Evolutionary conservation across 2,329 filamentous ascomycete species (phyloP), one percentile per base, ranked within the genome.

Genomic region (Fusarium pseudograminearum): DNA sequence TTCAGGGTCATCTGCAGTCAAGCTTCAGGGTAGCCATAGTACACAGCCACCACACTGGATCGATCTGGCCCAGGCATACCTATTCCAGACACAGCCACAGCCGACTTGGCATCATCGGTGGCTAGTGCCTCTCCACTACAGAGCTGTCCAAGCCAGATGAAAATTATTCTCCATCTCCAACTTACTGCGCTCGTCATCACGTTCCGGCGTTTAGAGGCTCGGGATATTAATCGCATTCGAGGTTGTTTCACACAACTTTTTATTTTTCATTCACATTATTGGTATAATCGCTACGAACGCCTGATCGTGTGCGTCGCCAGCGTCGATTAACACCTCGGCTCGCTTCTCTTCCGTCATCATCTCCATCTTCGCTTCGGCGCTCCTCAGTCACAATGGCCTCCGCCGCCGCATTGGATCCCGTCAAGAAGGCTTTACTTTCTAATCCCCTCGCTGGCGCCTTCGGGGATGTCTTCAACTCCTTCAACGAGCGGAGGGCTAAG

Each of bases 401-500:
- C 74, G 80, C 84, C 74, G 57, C 73, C 48, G 76, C 79, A 74
- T 73, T 86, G 82, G 80, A 85, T 86, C 73, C 83, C 89, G 75
- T 83, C 69, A 78, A 78, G 71, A 88, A 89, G 76, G 88, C 93
- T 74, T 79, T 97, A 72, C 85, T 88, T 76, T 87, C 90, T 76
- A 97, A 97, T 80, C 88, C 92, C 64, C 81, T 96, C 76, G 84
- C 89, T 58, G 84, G 85, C 71, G 85, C 88, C 71, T 78, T 97
- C 74, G 87, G 89, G 80, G 92, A 97, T 86, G 90, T 89, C 81
- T 91, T 96, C 83, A 87, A 86, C 76, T 88, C 90, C 56, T 97
- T 98, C 80, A 91, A 91, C 69, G 92, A 96, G 76, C 90, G 93
- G 83, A 91, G 96, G 85, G 92, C 90, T 75, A 91, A 92, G 82